Percentiles rank a stretch among this genome's conserved stretches.
Evolutionary conservation across 1,284 basidiomycete species (phyloP).

Genomic region (Stygiomarasmius scandens): DNA sequence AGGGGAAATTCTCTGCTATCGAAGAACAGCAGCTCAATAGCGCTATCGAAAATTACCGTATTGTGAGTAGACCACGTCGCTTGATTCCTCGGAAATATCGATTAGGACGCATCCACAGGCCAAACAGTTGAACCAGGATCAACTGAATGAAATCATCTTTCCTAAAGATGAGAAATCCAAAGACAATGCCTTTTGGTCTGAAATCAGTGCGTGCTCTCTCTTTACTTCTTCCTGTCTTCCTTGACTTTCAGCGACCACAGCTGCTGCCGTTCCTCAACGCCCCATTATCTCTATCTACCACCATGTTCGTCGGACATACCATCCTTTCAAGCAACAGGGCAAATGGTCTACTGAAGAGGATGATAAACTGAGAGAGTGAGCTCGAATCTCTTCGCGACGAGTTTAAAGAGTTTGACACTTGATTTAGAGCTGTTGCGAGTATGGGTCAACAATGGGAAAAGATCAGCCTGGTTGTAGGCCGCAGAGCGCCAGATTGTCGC

Average conservation of each 20-base stretch:
- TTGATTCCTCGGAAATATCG: not conserved
- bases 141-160: constrained; percentile 65
- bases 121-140: constrained; percentile 51
- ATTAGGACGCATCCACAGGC: constrained; percentile 32
- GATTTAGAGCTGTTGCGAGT: constrained; percentile 60
- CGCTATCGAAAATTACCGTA: constrained; percentile 66
- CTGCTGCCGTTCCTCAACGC: constrained; percentile 67
- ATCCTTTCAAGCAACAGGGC: constrained; percentile 70
- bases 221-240: not conserved
- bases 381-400: constrained; percentile 8
- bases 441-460: constrained; percentile 82
- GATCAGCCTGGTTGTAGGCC: constrained; percentile 65
- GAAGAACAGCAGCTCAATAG: constrained; percentile 67
- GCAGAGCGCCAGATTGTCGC: constrained; percentile 78
- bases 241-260: constrained; percentile 37
- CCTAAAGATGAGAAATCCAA: constrained; percentile 61
- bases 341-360: constrained; percentile 76
- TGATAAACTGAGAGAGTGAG: constrained; percentile 61
- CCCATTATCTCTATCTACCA: constrained; percentile 84
- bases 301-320: constrained; percentile 67
- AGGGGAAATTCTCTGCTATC: constrained; percentile 79
- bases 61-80: constrained; percentile 43
- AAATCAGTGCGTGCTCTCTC: constrained; percentile 61
- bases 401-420: not conserved
- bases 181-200: constrained; percentile 72